phyloP scores from a whole-genome alignment of 305 asterid genomes.

The Ilex paraguariensis region DNA sequence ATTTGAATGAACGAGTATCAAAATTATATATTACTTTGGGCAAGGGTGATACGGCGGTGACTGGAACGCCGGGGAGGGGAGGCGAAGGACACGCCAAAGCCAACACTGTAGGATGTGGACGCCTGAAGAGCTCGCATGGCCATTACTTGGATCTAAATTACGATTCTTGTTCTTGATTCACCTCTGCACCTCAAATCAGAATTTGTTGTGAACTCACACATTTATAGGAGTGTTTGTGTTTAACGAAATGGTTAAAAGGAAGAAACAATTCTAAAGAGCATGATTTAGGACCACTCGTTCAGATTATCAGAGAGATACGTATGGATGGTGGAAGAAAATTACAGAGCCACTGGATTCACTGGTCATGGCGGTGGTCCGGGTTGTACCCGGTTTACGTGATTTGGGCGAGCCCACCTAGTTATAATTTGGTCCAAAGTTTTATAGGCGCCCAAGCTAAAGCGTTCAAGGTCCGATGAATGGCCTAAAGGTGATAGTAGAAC shows the following conservation, averaged over 20 bases:
- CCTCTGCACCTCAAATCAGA: too few species aligned
- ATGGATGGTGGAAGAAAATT: conserved; percentile 11
- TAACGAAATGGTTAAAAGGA: conserved; percentile 9
- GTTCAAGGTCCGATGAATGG: too few species aligned
- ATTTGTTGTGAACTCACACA: too few species aligned
- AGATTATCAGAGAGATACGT: neutral
- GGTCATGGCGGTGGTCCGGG: neutral
- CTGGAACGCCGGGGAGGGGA: conserved; percentile 25
- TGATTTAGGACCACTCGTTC: conserved; percentile 31
- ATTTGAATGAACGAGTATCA: neutral
- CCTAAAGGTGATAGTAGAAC: too few species aligned
- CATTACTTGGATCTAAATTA: conserved; percentile 7
- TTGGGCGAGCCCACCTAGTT: too few species aligned
- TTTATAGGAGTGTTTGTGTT: neutral
- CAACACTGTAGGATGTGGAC: conserved; percentile 40
- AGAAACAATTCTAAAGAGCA: neutral
- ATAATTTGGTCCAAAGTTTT: too few species aligned
- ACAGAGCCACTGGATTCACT: conserved; percentile 11
- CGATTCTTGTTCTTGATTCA: too few species aligned
- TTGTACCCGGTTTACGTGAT: too few species aligned
- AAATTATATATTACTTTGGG: conserved; percentile 36
- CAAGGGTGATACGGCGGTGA: conserved; percentile 28
- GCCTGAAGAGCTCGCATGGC: conserved; percentile 48
- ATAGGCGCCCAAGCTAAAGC: too few species aligned
- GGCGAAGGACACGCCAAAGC: conserved; percentile 30